phyloP scores from a whole-genome alignment of 1,284 basidiomycete genomes.

The Ceratobasidium sp. region DNA sequence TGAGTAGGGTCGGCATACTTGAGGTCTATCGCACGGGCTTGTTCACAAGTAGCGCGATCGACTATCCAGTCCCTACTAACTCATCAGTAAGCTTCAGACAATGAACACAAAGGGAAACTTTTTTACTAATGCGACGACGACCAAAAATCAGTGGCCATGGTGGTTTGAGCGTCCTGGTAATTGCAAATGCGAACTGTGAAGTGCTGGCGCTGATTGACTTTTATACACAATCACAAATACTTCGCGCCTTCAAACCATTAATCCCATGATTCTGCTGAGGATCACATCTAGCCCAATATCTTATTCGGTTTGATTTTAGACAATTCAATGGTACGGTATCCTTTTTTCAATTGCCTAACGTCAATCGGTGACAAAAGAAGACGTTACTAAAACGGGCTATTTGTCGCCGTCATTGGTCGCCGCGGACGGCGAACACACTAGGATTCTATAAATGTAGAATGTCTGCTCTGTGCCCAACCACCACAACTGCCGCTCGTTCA shows the following conservation, averaged over 20 bases:
- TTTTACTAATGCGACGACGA: conserved; percentile 61
- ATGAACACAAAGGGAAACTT: not conserved
- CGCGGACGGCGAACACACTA: not conserved
- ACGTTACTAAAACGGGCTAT: too few relatives aligned
- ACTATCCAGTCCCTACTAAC: conserved; percentile 88
- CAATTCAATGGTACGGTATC: not conserved
- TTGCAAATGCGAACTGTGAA: conserved; percentile 1
- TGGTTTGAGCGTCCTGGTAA: not conserved
- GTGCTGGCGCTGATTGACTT: too few relatives aligned
- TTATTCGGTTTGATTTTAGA: too few relatives aligned
- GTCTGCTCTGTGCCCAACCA: not conserved
- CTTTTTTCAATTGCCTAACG: not conserved
- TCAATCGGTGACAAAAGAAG: not conserved
- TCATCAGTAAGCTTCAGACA: conserved; percentile 9
- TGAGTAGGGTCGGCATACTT: conserved; percentile 81
- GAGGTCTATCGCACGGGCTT: conserved; percentile 81
- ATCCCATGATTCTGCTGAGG: too few relatives aligned
- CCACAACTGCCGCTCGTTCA: conserved; percentile 8
- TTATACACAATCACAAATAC: too few relatives aligned
- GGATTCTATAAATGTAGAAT: not conserved
- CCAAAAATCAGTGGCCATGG: conserved; percentile 63
- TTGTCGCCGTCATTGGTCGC: not conserved
- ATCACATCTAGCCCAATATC: too few relatives aligned
- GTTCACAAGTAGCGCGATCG: conserved; percentile 78
- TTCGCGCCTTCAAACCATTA: too few relatives aligned